phyloP scores from a whole-genome alignment of 1,284 basidiomycete genomes.

The Irpex rosettiformis region DNA sequence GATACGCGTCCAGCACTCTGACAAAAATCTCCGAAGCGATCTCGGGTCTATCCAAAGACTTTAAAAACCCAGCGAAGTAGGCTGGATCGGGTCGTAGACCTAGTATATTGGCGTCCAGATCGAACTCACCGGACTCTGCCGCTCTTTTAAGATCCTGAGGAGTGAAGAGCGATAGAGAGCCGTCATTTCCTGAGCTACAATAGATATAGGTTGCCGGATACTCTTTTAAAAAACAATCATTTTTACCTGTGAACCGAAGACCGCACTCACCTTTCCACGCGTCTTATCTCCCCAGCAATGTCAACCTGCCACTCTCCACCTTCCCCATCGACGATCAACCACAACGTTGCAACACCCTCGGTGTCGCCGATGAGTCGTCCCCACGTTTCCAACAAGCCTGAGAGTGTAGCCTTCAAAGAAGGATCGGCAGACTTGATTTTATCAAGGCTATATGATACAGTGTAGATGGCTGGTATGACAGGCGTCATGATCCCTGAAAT shows the following conservation, averaged over 20 bases:
- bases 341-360: conserved; percentile 57
- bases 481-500: conserved; percentile 66
- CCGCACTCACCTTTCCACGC: conserved; percentile 36
- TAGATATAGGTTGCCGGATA: not conserved
- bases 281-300: conserved; percentile 46
- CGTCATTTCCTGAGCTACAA: not conserved
- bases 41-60: conserved; percentile 62
- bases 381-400: conserved; percentile 68
- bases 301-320: conserved; percentile 56
- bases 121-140: conserved; percentile 40
- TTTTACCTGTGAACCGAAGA: not conserved
- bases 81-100: conserved; percentile 69
- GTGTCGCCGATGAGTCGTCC: conserved; percentile 54
- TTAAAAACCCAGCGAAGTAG: conserved; percentile 63
- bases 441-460: conserved; percentile 55
- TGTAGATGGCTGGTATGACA: conserved; percentile 65
- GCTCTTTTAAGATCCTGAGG: conserved; percentile 43
- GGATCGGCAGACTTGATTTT: conserved; percentile 58
- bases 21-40: conserved; percentile 73
- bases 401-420: conserved; percentile 51
- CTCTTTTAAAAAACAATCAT: not conserved
- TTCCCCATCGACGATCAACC: conserved; percentile 55
- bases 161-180: conserved; percentile 42
- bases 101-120: conserved; percentile 57
- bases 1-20: conserved; percentile 68